Conservation (phyloP, 2,329 filamentous ascomycete species). For the Aureobasidium sp. region DNA sequence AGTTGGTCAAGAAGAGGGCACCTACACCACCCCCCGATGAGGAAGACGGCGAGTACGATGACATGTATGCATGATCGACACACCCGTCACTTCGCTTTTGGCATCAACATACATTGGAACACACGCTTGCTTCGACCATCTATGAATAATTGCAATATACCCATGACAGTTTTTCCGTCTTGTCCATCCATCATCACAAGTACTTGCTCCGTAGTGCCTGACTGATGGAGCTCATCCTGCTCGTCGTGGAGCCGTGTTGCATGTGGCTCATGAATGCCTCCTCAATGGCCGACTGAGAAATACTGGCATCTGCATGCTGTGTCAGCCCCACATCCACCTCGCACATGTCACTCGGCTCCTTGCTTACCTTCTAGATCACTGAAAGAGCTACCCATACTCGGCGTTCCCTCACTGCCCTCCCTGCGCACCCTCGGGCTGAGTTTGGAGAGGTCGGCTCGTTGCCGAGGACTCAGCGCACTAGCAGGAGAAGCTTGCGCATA, state of each 20-base stretch:
- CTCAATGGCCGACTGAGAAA: slow-evolving; percentile 73
- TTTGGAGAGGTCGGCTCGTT: slow-evolving; percentile 52
- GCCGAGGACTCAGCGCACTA: slow-evolving; percentile 43
- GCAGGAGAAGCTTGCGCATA: slow-evolving; percentile 19
- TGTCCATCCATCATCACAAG: neutral
- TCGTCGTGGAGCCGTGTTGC: slow-evolving; percentile 46
- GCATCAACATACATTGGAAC: neutral
- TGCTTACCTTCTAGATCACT: slow-evolving; percentile 69
- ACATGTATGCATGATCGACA: slow-evolving; percentile 40
- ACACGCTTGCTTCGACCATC: neutral
- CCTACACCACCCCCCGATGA: slow-evolving; percentile 37
- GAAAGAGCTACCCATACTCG: slow-evolving; percentile 79
- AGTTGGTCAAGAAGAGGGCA: slow-evolving; percentile 49
- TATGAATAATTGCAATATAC: slow-evolving; percentile 13
- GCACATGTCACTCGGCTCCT: neutral
- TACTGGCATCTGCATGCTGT: slow-evolving; percentile 58
- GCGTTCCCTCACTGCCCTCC: slow-evolving; percentile 65
- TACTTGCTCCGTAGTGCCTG: slow-evolving; percentile 48
- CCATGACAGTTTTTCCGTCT: neutral
- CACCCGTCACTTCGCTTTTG: neutral
- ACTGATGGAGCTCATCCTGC: slow-evolving; percentile 60
- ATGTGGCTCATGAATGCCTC: slow-evolving; percentile 69
- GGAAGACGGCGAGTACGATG: slow-evolving; percentile 46
- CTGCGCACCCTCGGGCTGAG: slow-evolving; percentile 48
- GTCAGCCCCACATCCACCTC: slow-evolving; percentile 1